Evolutionary conservation across 441 rosid species (phyloP), one percentile per base, ranked within the genome.

Genomic region (Daphne laureola): DNA sequence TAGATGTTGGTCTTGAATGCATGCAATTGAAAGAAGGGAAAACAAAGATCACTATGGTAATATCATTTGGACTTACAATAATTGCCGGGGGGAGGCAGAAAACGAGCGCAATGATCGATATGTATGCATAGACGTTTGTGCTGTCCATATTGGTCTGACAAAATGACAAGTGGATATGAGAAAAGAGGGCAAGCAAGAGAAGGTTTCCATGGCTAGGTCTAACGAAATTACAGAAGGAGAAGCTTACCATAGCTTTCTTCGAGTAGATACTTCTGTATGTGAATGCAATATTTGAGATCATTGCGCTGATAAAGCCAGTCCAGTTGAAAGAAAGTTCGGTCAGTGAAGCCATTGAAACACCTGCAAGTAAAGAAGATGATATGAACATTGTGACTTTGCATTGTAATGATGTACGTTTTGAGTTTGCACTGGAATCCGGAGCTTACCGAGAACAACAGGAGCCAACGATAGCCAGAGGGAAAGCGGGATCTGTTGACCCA

Each of bases 321-420:
- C 86, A 82, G 67, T 82, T 82, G 77, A 82, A 82, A 53, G 89
- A 82, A 43, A 79, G 86, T 65, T 82, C 86, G 40, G 86, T 74
- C 57, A 80, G 64, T 14, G 90, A 80, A 46, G 90, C 84, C 83
- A 78, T 76, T 25, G 84, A 78, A 21, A 80, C 84, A 74, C 86
- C 86, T 80, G 56, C 48, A 12, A 58, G 9, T 48, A 44, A 59
- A 58, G 5, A 40, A 26, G 51, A 52, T 60, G n/a, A 58, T 46
- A 12, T 63, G 38, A 9, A 7, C 38, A 31, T 31, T 31, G 9
- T 31, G 38, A 31, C 8, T 5, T 31, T 31, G 38, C 38, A 31
- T 31, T 31, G 38, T 31, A 31, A 31, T 1, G 7, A 0, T 31
- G 38, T 5, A 5, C 9, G 1, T 9, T 31, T 31, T 2, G 25